These are phyloP conservation scores for Penicillium coffeae DNA, from an alignment of 495 filamentous ascomycete genomes.

Conservation along the genomic window DNA sequence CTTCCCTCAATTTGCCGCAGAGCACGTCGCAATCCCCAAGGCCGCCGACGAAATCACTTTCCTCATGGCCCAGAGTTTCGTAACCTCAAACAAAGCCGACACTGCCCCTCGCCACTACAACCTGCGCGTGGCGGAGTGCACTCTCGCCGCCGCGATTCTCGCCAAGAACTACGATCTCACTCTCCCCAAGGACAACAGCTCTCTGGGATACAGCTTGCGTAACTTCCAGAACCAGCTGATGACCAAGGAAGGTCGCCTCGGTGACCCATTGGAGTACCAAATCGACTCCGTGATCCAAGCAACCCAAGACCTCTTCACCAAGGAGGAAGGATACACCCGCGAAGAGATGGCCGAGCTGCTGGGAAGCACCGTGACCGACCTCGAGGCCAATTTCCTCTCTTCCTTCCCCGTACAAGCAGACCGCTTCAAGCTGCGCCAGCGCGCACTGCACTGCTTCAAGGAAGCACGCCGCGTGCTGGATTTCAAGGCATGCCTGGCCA, in stretches of 20 bases:
- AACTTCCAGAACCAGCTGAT: conserved; percentile 84
- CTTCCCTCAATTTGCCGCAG: conserved; percentile 69
- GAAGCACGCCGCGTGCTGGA: conserved; percentile 83
- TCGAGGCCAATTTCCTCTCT: conserved; percentile 71
- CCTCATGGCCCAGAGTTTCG: conserved; percentile 90
- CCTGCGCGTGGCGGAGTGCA: conserved; percentile 92
- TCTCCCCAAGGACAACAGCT: conserved; percentile 75
- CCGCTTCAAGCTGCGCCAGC: conserved; percentile 79
- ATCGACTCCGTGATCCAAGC: conserved; percentile 65
- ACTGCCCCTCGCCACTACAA: conserved; percentile 94
- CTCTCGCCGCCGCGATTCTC: conserved; percentile 75
- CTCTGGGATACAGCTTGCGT: conserved; percentile 76
- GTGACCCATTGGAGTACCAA: conserved; percentile 57
- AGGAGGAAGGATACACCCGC: conserved; percentile 81
- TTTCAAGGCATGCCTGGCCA: conserved; percentile 69
- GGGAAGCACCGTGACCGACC: conserved; percentile 60
- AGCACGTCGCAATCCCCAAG: conserved; percentile 79
- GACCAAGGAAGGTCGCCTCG: conserved; percentile 53
- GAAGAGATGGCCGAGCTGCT: conserved; percentile 78
- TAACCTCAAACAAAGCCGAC: conserved; percentile 89
- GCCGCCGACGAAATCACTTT: conserved; percentile 82
- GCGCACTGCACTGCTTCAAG: conserved; percentile 83
- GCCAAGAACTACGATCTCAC: conserved; percentile 58
- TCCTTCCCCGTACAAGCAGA: conserved; percentile 85
- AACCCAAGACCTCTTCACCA: conserved; percentile 57